A percentile compares a stretch with the other conserved stretches of the same genome.
phyloP scores from a whole-genome alignment of 352 stramenopile genomes.

The Phytophthora hibernalis region DNA sequence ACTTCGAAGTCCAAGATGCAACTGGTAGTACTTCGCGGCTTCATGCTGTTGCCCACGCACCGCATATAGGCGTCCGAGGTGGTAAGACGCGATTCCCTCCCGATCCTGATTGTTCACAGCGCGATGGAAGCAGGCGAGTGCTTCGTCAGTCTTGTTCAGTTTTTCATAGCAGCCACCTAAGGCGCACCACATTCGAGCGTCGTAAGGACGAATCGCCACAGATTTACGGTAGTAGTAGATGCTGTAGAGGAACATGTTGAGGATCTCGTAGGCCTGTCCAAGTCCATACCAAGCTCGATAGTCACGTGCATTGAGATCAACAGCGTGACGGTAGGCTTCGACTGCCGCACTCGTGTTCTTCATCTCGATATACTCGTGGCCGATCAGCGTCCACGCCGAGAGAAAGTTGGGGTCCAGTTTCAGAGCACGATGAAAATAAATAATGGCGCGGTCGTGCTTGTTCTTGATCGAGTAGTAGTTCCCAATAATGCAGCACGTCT shows the following conservation, averaged over 20 bases:
- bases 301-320: constrained; percentile 93
- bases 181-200: constrained; percentile 98
- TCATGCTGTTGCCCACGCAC: constrained; percentile 57
- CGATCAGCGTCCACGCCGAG: constrained; percentile 98
- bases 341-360: constrained; percentile 98
- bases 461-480: constrained; percentile 92
- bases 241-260: constrained; percentile 98
- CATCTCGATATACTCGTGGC: constrained; percentile 99
- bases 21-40: constrained; percentile 76
- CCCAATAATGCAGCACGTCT: constrained; percentile 98
- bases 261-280: constrained; percentile 98
- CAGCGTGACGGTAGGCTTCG: constrained; percentile 95
- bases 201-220: constrained; percentile 94
- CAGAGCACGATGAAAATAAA: constrained; percentile 97
- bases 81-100: constrained; percentile 78
- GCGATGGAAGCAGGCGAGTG: constrained; percentile 77
- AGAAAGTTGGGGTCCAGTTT: constrained; percentile 96
- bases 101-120: constrained; percentile 80
- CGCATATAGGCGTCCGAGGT: constrained; percentile 68
- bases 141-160: constrained; percentile 71
- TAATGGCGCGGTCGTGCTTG: constrained; percentile 96
- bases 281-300: constrained; percentile 99
- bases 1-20: constrained; percentile 65
- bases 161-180: constrained; percentile 91
- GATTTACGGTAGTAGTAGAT: constrained; percentile 99